Base-by-base conservation (phyloP, 1,139 yeast species). In the Hansenula sp. region DNA sequence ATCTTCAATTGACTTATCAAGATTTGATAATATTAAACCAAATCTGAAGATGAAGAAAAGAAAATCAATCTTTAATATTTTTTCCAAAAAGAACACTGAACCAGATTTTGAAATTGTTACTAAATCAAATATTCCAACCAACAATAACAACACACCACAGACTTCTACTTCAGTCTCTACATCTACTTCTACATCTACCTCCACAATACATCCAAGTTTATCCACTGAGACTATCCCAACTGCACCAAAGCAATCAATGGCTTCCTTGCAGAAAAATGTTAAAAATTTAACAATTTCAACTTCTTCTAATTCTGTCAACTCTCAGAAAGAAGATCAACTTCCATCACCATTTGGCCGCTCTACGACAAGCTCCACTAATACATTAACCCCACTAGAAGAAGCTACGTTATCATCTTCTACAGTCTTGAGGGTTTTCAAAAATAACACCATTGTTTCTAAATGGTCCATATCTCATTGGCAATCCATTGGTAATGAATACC, bases 51-150 rank as follows among this genome's bases (percentile, higher is more conserved):
- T 40, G 33, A 41, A 47, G 32, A 60, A 51, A 45, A 55, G 65
- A 47, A 59, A 54, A 43, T 63, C 68, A 1, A 48, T 66, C 25
- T 63, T 66, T 41, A 55, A 53, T 31, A 24, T 63, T 1, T 55
- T 66, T 36, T 16, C 27, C 17, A 38, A 42, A 11, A 55, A 50
- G 41, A 48, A 38, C 18, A 47, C 45, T 16, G 53, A 49, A 18
- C 54, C 55, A 18, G 44, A 47, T 2, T 55, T 55, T 35, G 59
- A 52, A 41, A 54, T 55, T 40, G 57, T 50, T 19, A 51, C 51
- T 16, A 50, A 47, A 30, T n/a, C 33, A 13, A 11, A 24, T 18
- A 17, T 13, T n/a, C n/a, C n/a, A n/a, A n/a, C n/a, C n/a, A n/a
- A n/a, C n/a, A n/a, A n/a, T 30, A 29, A 28, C 3, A 15, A n/a